Conservation (phyloP, 2,329 filamentous ascomycete species). For the Fusarium guadeloupense region DNA sequence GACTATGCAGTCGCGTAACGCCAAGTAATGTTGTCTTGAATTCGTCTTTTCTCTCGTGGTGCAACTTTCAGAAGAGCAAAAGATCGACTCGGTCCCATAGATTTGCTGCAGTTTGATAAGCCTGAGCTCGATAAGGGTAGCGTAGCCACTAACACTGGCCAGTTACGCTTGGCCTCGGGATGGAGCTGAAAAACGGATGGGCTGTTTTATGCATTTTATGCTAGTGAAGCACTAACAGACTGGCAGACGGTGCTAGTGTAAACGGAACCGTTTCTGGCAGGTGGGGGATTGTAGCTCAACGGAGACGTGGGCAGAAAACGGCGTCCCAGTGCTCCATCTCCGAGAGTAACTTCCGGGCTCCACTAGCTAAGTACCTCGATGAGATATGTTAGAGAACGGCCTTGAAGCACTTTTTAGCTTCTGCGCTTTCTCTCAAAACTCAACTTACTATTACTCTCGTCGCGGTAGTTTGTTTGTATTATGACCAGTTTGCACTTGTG, state of each 20-base stretch:
- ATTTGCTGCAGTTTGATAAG: constrained; percentile 26
- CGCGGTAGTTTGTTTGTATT: too few relatives aligned
- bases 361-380: too few relatives aligned
- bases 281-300: constrained; percentile 14
- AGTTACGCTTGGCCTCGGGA: background rate
- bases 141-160: constrained; percentile 17
- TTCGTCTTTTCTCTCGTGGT: constrained; percentile 22
- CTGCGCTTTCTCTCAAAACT: too few relatives aligned
- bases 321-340: background rate
- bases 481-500: too few relatives aligned
- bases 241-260: background rate
- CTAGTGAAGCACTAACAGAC: background rate
- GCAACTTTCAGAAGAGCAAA: constrained; percentile 38
- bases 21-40: constrained; percentile 9
- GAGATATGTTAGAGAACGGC: too few relatives aligned
- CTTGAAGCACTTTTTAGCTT: too few relatives aligned
- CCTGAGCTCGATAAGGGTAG: constrained; percentile 25
- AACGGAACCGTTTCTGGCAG: constrained; percentile 19
- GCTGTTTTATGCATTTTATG: constrained; percentile 20
- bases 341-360: too few relatives aligned
- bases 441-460: too few relatives aligned
- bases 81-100: constrained; percentile 25
- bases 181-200: background rate
- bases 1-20: constrained; percentile 4
- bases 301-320: constrained; percentile 2